These are phyloP conservation scores for Phytophthora boehmeriae DNA, from an alignment of 352 stramenopile species.

Conservation along the genomic window DNA sequence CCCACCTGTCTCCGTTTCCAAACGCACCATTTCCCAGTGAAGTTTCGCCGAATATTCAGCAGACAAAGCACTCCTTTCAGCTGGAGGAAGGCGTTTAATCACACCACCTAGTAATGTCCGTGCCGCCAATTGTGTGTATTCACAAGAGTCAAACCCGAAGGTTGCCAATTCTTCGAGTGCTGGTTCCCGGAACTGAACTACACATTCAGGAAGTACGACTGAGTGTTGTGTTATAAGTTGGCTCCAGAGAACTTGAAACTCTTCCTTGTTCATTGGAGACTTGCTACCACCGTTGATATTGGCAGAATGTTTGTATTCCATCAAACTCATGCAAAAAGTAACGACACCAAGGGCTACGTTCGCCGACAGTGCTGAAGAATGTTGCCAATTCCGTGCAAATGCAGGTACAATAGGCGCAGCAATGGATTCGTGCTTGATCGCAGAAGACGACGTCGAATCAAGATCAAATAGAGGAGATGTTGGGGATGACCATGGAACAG, in stretches of 20 bases:
- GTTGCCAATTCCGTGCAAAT: slow-evolving; percentile 74
- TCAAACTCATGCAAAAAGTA: slow-evolving; percentile 81
- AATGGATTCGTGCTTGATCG: neutral
- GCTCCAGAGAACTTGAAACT: slow-evolving; percentile 88
- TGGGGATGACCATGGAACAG: slow-evolving; percentile 58
- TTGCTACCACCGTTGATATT: slow-evolving; percentile 8
- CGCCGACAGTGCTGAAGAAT: slow-evolving; percentile 71
- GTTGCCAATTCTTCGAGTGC: slow-evolving; percentile 75
- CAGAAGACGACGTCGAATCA: neutral
- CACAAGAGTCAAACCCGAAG: slow-evolving; percentile 77
- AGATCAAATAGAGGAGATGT: neutral
- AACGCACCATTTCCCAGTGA: slow-evolving; percentile 75
- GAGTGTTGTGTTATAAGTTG: slow-evolving; percentile 88
- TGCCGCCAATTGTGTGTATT: slow-evolving; percentile 79
- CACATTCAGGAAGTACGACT: slow-evolving; percentile 76
- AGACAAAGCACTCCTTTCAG: slow-evolving; percentile 50
- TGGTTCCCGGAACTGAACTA: slow-evolving; percentile 69
- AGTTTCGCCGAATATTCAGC: slow-evolving; percentile 83
- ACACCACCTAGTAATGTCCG: slow-evolving; percentile 72
- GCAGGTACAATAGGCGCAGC: slow-evolving; percentile 13
- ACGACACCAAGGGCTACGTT: slow-evolving; percentile 74
- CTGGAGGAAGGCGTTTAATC: slow-evolving; percentile 69
- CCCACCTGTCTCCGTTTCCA: slow-evolving; percentile 66
- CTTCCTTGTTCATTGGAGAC: slow-evolving; percentile 65
- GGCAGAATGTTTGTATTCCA: slow-evolving; percentile 76